Evolutionary conservation across 2,329 filamentous ascomycete genomes (phyloP).

Genomic region (Aspergillus fumigatiaffinis): DNA sequence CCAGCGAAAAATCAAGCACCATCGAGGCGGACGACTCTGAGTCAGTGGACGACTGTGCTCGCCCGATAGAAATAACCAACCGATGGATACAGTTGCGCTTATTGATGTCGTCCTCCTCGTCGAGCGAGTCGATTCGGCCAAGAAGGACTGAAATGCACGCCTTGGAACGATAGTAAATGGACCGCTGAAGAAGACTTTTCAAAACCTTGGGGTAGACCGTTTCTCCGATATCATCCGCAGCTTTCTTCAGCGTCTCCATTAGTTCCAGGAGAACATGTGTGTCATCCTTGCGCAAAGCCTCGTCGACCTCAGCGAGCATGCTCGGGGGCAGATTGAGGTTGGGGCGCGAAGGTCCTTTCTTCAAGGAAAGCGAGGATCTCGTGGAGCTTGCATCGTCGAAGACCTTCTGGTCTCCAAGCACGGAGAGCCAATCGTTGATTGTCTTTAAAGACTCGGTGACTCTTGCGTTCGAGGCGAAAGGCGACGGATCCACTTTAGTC

Average conservation of each 20-base stretch:
- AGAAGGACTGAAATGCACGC: conserved; percentile 70
- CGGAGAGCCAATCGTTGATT: conserved; percentile 90
- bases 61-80: conserved; percentile 85
- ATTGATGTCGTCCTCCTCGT: conserved; percentile 90
- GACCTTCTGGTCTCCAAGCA: conserved; percentile 72
- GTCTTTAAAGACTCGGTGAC: conserved; percentile 57
- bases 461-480: conserved; percentile 74
- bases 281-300: conserved; percentile 39
- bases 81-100: conserved; percentile 90
- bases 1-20: conserved; percentile 45
- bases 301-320: conserved; percentile 40
- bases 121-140: conserved; percentile 63
- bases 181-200: conserved; percentile 42
- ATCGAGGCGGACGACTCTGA: conserved; percentile 52
- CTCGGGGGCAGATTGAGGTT: conserved; percentile 67
- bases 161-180: conserved; percentile 69
- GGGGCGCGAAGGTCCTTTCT: conserved; percentile 70
- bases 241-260: conserved; percentile 56
- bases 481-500: conserved; percentile 82
- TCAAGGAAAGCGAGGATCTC: conserved; percentile 66
- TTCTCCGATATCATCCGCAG: conserved; percentile 55
- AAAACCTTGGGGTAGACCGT: conserved; percentile 62
- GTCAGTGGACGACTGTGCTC: conserved; percentile 58
- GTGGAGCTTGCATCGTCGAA: conserved; percentile 70
- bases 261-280: conserved; percentile 43